Conservation (phyloP, 331 rosid species). For the Erythrophleum ivorense region DNA sequence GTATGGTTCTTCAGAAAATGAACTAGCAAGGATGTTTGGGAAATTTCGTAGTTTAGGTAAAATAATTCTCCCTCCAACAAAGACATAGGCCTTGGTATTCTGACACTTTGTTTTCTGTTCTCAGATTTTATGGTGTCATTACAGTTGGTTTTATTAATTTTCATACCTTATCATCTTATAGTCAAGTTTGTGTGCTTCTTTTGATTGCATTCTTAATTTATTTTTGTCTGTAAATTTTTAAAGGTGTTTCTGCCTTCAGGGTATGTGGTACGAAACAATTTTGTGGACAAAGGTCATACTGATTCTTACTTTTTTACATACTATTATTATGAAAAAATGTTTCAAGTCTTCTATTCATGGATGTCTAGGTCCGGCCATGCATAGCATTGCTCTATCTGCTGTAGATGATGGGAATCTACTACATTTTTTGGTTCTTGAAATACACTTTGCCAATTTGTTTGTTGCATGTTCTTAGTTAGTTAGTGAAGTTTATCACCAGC, state of each 20-base stretch:
- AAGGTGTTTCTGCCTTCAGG: slow-evolving; percentile 12
- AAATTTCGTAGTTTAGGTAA: slow-evolving; percentile 88
- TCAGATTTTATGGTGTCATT: slow-evolving; percentile 30
- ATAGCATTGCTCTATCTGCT: slow-evolving; percentile 5
- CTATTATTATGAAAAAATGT: not conserved
- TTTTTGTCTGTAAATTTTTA: slow-evolving; percentile 18
- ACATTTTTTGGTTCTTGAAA: not conserved
- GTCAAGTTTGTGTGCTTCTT: not conserved
- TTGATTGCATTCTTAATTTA: slow-evolving; percentile 11
- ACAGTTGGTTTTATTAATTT: slow-evolving; percentile 11
- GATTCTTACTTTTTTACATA: slow-evolving; percentile 13
- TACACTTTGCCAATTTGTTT: slow-evolving; percentile 5
- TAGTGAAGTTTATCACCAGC: not conserved
- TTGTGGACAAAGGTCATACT: not conserved
- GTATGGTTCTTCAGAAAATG: slow-evolving; percentile 82
- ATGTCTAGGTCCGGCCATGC: not conserved
- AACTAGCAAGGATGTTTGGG: slow-evolving; percentile 77
- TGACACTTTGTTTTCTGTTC: slow-evolving; percentile 13
- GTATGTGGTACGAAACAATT: not conserved
- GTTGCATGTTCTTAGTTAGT: too few relatives aligned
- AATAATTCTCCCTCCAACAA: slow-evolving; percentile 80
- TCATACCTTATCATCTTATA: slow-evolving; percentile 5
- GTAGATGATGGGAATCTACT: not conserved
- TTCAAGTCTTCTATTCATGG: slow-evolving; percentile 1
- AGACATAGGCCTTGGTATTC: slow-evolving; percentile 89